Percentiles rank a stretch among this genome's conserved stretches.
Conservation (phyloP, 495 filamentous ascomycete species). For the Penicillium malachiteum region DNA sequence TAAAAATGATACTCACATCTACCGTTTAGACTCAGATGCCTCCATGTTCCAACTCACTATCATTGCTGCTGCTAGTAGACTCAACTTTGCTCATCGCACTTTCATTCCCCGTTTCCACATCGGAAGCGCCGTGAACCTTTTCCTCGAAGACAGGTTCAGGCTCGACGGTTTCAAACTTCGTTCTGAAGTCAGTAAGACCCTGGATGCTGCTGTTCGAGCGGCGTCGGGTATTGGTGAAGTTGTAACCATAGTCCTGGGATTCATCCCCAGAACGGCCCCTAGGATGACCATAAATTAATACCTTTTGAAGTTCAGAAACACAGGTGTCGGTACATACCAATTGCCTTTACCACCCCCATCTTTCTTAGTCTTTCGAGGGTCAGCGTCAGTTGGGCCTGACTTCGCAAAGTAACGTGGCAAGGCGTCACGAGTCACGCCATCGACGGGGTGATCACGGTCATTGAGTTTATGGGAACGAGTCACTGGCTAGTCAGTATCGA, state of each 20-base stretch:
- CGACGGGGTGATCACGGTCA: conserved; percentile 78
- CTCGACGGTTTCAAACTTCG: conserved; percentile 86
- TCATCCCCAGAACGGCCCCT: conserved; percentile 87
- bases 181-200: conserved; percentile 68
- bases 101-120: conserved; percentile 27
- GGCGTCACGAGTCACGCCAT: conserved; percentile 68
- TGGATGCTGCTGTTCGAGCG: conserved; percentile 85
- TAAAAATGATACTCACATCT: too few species aligned
- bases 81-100: neutral
- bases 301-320: too few species aligned
- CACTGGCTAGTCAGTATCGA: conserved; percentile 52
- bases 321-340: conserved; percentile 60
- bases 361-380: conserved; percentile 95
- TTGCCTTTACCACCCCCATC: conserved; percentile 90
- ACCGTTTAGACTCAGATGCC: conserved; percentile 8
- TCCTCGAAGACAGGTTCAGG: conserved; percentile 88
- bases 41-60: conserved; percentile 18
- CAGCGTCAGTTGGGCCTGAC: conserved; percentile 72
- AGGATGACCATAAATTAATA: neutral
- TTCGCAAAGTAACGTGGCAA: conserved; percentile 92
- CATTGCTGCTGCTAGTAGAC: conserved; percentile 26
- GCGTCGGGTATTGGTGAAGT: conserved; percentile 80
- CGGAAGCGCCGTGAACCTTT: conserved; percentile 60
- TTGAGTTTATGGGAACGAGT: conserved; percentile 92
- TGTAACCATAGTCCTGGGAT: conserved; percentile 75